Evolutionary conservation across 2,329 filamentous ascomycete genomes (phyloP).

Genomic region (Chaetomiaceae sp.): DNA sequence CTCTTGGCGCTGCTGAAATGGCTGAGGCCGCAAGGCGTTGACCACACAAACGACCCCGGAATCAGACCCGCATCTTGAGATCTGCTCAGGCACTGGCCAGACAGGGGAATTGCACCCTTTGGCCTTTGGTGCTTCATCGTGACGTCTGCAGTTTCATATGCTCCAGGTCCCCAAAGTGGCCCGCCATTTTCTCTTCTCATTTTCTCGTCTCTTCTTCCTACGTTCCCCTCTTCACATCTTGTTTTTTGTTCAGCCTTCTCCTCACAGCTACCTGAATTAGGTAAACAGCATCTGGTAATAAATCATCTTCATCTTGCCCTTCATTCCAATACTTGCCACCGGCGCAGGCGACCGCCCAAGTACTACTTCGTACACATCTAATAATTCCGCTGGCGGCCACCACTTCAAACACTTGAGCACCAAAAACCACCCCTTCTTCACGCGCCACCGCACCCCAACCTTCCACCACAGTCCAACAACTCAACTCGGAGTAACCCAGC

Average conservation of each 20-base stretch:
- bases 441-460: neutral
- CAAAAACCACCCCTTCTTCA: neutral
- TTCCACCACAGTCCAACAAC: neutral
- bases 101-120: constrained; percentile 3
- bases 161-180: constrained; percentile 13
- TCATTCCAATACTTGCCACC: constrained; percentile 3
- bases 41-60: neutral
- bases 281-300: constrained; percentile 2
- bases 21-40: too few species aligned
- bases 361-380: neutral
- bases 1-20: neutral
- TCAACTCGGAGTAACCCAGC: neutral
- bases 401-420: neutral
- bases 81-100: constrained; percentile 7
- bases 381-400: constrained; percentile 8
- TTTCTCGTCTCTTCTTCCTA: constrained; percentile 17
- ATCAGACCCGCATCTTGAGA: constrained; percentile 13
- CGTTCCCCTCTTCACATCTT: neutral
- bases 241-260: too few species aligned
- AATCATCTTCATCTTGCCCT: constrained; percentile 4
- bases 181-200: constrained; percentile 10
- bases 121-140: constrained; percentile 20
- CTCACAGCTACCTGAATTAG: too few species aligned
- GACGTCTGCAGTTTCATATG: constrained; percentile 29
- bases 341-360: constrained; percentile 13